Evolutionary conservation across 164 flowering plant species (phyloP), one percentile per base, ranked within the genome.

Genomic region (Magnolia officinalis): DNA sequence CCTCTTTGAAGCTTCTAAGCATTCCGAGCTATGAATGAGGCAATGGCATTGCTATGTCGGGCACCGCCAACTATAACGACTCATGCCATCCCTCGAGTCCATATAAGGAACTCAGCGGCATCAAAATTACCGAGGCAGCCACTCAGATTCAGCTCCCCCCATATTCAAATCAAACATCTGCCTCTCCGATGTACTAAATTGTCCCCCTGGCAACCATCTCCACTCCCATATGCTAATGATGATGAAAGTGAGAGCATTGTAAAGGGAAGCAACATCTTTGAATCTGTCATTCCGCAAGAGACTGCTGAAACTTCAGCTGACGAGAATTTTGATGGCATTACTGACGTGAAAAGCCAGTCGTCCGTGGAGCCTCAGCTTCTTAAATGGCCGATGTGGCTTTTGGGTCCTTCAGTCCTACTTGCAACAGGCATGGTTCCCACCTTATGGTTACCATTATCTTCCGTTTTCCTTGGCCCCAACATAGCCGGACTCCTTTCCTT

Each of bases 321-420:
- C 1, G 75, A 77, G 1, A 66, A 74, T 6, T 81, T 70, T 26
- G 81, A 77, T 16, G 31, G n/a, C 20, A 58, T 74, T 50, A 26
- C 20, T 11, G 81, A 80, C 6, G 61, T 75, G 10, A 78, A 16
- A 8, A 67, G 72, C 18, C 80, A 75, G 70, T 70, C 88, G 72
- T 26, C 72, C 1, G 2, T 73, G 77, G 81, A 83, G 75, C 49
- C 78, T 67, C 88, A 85, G 78, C 80, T 85, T 72, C 84, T 89
- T 55, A 90, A 86, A 84, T 90, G 92, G 96, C 94, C 97, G 13
- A 77, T 95, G 87, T 95, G 97, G 97, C 84, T 95, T 81, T 80
- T 95, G 75, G 97, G 98, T 72, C 98, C 97, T 76, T 81, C 86
- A 13, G 61, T 93, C 76, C 85, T 95, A 76, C 88, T 95, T 13